Percentiles rank a stretch among this genome's conserved stretches.
Conservation (phyloP, 2,329 filamentous ascomycete species). For the Pestalotiopsis sp. region DNA sequence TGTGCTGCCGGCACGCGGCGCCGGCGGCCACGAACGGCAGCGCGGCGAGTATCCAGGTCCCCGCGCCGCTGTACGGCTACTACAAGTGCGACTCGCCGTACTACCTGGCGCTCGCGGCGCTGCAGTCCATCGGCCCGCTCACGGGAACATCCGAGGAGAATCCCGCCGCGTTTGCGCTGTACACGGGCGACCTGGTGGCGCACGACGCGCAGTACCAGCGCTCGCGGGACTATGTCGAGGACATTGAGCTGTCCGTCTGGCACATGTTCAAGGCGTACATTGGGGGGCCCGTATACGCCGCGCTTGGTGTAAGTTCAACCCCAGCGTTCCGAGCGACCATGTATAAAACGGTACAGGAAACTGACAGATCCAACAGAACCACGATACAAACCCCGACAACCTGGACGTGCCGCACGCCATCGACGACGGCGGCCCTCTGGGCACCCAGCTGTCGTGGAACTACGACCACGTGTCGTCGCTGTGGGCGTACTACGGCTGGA, state of each 20-base stretch:
- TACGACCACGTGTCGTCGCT: slow-evolving; percentile 57
- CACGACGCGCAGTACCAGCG: slow-evolving; percentile 55
- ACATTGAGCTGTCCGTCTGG: slow-evolving; percentile 54
- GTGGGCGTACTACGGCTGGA: slow-evolving; percentile 60
- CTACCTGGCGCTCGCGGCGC: slow-evolving; percentile 55
- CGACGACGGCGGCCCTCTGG: slow-evolving; percentile 47
- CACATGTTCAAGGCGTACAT: slow-evolving; percentile 59
- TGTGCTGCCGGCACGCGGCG: slow-evolving; percentile 54
- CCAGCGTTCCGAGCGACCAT: not conserved
- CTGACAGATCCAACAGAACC: slow-evolving; percentile 38
- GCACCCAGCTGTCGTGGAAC: slow-evolving; percentile 60
- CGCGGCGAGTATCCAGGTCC: slow-evolving; percentile 42
- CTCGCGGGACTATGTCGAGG: slow-evolving; percentile 54
- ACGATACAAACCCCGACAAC: slow-evolving; percentile 56
- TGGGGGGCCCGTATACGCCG: slow-evolving; percentile 56
- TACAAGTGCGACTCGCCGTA: slow-evolving; percentile 62
- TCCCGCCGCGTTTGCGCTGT: slow-evolving; percentile 55
- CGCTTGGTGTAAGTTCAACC: slow-evolving; percentile 42
- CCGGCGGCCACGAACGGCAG: slow-evolving; percentile 31
- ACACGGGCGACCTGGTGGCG: slow-evolving; percentile 59
- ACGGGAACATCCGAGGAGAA: slow-evolving; percentile 52
- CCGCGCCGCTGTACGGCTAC: slow-evolving; percentile 56
- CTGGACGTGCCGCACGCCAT: slow-evolving; percentile 55
- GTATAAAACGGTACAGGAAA: not conserved
- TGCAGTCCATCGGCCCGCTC: slow-evolving; percentile 57